Conservation (phyloP, 2,329 filamentous ascomycete genomes). For the Cladosporium sp. region DNA sequence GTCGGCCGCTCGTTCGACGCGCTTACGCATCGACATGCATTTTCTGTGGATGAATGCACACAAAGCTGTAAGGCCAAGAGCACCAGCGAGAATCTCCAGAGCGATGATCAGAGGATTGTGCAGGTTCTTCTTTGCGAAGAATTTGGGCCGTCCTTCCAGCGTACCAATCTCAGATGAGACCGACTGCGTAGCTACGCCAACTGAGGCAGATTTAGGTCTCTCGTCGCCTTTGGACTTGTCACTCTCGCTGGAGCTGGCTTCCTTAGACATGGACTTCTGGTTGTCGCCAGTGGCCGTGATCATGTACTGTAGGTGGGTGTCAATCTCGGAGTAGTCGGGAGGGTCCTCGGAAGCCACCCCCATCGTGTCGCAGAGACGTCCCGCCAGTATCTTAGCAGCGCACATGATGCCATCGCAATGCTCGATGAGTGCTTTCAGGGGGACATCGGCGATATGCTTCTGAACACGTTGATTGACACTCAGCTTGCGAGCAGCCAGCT, state of each 20-base stretch:
- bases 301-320: conserved; percentile 24
- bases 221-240: not conserved
- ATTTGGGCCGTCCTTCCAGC: conserved; percentile 7
- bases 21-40: conserved; percentile 51
- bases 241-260: conserved; percentile 12
- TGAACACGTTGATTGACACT: conserved; percentile 41
- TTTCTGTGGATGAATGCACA: conserved; percentile 48
- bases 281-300: conserved; percentile 23
- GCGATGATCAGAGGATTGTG: conserved; percentile 31
- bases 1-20: conserved; percentile 54
- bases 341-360: conserved; percentile 23
- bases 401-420: conserved; percentile 47
- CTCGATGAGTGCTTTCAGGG: conserved; percentile 42
- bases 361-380: conserved; percentile 35
- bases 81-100: conserved; percentile 45
- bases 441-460: conserved; percentile 40
- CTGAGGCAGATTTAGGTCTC: not conserved
- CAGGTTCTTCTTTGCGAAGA: conserved; percentile 10
- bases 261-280: conserved; percentile 16
- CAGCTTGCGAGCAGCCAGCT: conserved; percentile 32
- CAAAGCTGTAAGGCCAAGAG: conserved; percentile 47
- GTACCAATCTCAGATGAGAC: conserved; percentile 4
- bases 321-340: conserved; percentile 26
- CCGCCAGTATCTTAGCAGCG: conserved; percentile 40
- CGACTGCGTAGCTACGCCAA: not conserved